Conservation (phyloP, 2,329 filamentous ascomycete species). For the Ceratocystis cubensis region DNA sequence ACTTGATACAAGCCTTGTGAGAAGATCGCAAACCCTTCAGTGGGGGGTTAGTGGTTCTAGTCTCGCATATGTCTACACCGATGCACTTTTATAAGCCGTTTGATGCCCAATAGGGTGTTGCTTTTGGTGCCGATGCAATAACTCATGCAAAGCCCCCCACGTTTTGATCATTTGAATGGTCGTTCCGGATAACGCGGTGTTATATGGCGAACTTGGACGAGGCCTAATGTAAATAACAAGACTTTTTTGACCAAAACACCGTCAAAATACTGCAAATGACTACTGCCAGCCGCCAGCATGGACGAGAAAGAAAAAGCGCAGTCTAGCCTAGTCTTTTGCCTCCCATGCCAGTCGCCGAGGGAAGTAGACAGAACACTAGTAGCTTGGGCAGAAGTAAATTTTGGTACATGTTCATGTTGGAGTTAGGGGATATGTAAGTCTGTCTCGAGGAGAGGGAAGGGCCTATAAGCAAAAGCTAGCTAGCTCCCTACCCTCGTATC, state of each 20-base stretch:
- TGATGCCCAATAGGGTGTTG: slow-evolving; percentile 14
- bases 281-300: background rate
- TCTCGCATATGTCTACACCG: background rate
- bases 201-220: background rate
- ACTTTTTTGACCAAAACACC: background rate
- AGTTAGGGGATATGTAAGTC: background rate
- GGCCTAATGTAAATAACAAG: background rate
- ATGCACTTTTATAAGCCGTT: background rate
- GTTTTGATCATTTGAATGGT: slow-evolving; percentile 7
- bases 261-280: background rate
- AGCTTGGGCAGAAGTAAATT: too few species aligned
- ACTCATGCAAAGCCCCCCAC: slow-evolving; percentile 16
- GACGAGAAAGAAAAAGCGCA: background rate
- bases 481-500: background rate
- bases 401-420: background rate
- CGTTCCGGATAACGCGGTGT: background rate
- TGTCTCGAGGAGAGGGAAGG: background rate
- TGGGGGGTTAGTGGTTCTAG: background rate
- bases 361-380: too few species aligned
- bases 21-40: background rate
- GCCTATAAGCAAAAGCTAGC: background rate
- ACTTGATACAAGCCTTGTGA: background rate
- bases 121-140: slow-evolving; percentile 17
- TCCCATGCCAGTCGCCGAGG: background rate
- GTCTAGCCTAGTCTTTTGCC: background rate